These are phyloP conservation scores for Plantago major DNA, from an alignment of 257 asterid species.

Conservation along the genomic window DNA sequence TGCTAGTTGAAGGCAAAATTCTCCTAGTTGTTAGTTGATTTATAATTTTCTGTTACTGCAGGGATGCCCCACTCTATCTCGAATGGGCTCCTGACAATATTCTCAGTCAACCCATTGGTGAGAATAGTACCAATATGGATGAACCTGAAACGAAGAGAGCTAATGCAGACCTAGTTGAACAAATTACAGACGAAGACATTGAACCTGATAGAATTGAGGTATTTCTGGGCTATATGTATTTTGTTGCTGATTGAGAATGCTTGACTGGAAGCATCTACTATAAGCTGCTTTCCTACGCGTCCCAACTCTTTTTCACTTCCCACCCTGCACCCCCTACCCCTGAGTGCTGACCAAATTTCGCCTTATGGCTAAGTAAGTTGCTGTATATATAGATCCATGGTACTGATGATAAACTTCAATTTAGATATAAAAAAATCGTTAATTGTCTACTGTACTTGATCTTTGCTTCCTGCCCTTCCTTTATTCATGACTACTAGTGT, in stretches of 20 bases:
- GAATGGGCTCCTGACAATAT: constrained; percentile 96
- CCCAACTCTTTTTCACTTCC: background rate
- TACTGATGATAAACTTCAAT: too few relatives aligned
- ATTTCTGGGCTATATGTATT: constrained; percentile 10
- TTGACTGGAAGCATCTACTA: background rate
- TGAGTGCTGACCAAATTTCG: too few relatives aligned
- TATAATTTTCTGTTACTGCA: constrained; percentile 22
- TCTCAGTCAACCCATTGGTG: constrained; percentile 46
- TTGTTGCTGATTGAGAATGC: background rate
- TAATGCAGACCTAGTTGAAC: constrained; percentile 56
- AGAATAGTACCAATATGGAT: constrained; percentile 30
- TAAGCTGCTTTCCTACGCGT: background rate
- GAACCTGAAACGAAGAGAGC: constrained; percentile 47
- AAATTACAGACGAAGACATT: constrained; percentile 48
- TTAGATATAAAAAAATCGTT: too few relatives aligned
- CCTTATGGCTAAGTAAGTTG: too few relatives aligned
- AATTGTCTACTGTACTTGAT: too few relatives aligned
- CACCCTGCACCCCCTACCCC: too few relatives aligned
- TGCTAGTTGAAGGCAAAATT: background rate
- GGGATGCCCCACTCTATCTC: constrained; percentile 91
- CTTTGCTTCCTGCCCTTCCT: too few relatives aligned
- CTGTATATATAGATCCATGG: too few relatives aligned
- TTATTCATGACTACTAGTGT: too few relatives aligned
- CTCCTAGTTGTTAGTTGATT: constrained; percentile 21
- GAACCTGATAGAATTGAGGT: constrained; percentile 96